Evolutionary conservation across 176 grass and related monocot species (phyloP), one percentile per base, ranked within the genome.

Genomic region (Carex myosuroides): DNA sequence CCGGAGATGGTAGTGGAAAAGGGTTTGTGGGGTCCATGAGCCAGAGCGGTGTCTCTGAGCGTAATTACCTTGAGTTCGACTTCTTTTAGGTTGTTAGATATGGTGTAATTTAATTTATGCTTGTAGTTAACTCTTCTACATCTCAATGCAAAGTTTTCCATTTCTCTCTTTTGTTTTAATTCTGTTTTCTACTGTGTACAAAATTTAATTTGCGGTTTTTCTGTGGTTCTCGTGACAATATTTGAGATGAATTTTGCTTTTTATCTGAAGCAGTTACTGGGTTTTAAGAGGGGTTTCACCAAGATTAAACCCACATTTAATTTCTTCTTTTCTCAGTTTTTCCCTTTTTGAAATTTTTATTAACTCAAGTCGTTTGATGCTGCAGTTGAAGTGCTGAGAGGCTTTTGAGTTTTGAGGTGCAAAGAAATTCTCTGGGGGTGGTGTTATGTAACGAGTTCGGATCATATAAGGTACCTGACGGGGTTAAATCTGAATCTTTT

Each of bases 61-160:
- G 79, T 33, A 90, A 86, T 63, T 95, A 92, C 89, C 90, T 95
- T 63, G 93, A 95, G 81, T 95, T 95, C 5, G 90, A 87, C 81
- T 95, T 95, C 85, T 95, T 95, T 84, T 95, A 95, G 83, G 50
- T 33, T 57, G 4, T 18, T 26, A 18, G 3, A 56, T 32, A 78
- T 78, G 13, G 6, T 57, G 52, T 1, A 78, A 78, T 7, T 53
- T 74, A 74, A 24, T 74, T 7, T 52, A 74, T 74, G 41, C 6
- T 74, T 53, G 20, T 74, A 74, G 70, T 50, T 52, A 2, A 44
- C 10, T 22, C 4, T 29, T 53, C 30, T 67, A 37, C 64, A 35
- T 37, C 64, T 74, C 20, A 13, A 50, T 3, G 70, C 70, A 74
- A 50, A 52, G 26, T 78, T 29, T 29, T 57, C 73, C 52, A 18